A percentile compares a stretch with the other conserved stretches of the same genome.
Conservation (phyloP, 495 filamentous ascomycete species). For the Lasiosphaeria miniovina region DNA sequence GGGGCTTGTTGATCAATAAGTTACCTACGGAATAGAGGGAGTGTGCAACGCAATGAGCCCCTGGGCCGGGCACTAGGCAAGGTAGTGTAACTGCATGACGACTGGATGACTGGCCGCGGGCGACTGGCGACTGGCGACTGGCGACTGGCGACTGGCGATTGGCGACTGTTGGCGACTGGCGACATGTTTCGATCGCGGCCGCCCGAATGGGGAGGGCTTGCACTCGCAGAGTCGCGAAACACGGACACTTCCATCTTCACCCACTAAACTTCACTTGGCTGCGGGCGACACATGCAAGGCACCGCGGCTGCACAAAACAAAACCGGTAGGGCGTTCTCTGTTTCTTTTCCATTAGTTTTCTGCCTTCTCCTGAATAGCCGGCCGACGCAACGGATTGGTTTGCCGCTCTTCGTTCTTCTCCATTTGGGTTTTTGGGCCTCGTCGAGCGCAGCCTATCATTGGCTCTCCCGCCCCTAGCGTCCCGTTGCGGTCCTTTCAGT, state of each 20-base stretch:
- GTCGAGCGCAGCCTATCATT: neutral
- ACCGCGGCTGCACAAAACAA: constrained; percentile 13
- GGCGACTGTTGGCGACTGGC: constrained; percentile 5
- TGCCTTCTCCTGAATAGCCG: neutral
- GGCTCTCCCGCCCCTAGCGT: neutral
- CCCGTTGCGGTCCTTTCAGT: neutral
- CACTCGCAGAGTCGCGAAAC: no score
- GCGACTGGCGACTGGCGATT: no score
- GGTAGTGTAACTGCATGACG: no score
- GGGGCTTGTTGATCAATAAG: no score
- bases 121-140: no score
- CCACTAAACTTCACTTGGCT: no score
- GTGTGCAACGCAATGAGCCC: no score
- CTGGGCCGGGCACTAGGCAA: no score
- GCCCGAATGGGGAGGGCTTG: constrained; percentile 4
- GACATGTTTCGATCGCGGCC: constrained; percentile 15
- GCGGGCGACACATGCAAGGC: constrained; percentile 15
- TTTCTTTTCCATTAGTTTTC: no score
- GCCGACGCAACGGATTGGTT: constrained; percentile 2
- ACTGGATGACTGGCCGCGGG: no score
- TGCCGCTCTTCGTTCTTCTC: neutral
- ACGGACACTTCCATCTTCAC: neutral
- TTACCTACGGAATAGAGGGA: no score
- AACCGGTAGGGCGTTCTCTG: constrained; percentile 22
- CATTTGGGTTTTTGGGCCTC: neutral